Evolutionary conservation across 2,329 filamentous ascomycete species (phyloP), one percentile per base, ranked within the genome.

Genomic region (Fusarium sp.): DNA sequence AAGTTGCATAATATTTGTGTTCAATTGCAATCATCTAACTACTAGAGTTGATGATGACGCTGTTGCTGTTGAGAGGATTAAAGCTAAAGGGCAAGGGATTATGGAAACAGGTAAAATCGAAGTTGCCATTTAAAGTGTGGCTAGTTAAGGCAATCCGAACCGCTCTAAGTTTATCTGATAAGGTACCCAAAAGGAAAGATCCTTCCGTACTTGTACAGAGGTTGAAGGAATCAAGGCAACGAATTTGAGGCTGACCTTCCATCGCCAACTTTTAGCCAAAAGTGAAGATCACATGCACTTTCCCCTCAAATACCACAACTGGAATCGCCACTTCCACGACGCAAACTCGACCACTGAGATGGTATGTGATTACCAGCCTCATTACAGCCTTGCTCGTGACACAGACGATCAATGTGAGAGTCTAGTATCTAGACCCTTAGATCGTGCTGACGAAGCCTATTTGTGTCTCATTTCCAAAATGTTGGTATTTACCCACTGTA

Each of bases 401-500:
- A 51, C 47, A 44, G 36, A 41, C 22, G 47, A 53, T 69, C 30
- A 50, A 47, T 44, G 32, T 22, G 42, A 45, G 47, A 50, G 41
- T 51, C 44, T 50, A 30, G 24, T n/a, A 53, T 22, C 30, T 51
- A 38, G 47, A 54, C 47, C 39, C 47, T 54, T 45, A 44, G 30
- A 61, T 62, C 30, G 44, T 24, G 18, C 24, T 56, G 42, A 24
- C 30, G 32, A 32, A 42, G 26, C 30, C 42, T 70, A 48, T 65
- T 69, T 54, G 48, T 53, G 53, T 65, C 30, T n/a, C 45, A 41
- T 54, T 32, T 48, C 24, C 41, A 53, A 42, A 22, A 26, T 50
- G 56, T 28, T 47, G 35, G 30, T 15, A 24, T 39, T 32, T 44
- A 64, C 54, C 68, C 75, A 58, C 63, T 64, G 48, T 50, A 44